Evolutionary conservation across 345 rosid species (phyloP), one percentile per base, ranked within the genome.

Genomic region (Eucalyptus curtisii): DNA sequence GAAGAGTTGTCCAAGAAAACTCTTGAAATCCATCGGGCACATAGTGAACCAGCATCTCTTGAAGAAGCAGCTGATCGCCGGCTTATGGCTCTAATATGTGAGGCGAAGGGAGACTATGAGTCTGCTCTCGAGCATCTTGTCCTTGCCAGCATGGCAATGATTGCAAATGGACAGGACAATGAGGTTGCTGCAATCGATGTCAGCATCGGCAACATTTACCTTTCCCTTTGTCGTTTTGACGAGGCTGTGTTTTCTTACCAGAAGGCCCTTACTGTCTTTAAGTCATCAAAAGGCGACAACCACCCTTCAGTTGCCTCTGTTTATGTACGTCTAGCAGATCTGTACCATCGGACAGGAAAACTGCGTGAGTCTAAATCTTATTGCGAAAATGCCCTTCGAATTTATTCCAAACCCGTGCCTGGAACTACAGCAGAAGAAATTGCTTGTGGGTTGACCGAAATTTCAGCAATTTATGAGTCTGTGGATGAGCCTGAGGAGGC

Each of bases 71-170:
- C 98, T 91, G 99, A 98, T 92, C 94, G 99, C 25, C 91, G 99
- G 88, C 88, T 98, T 88, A 98, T 96, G 98, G 99, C 99, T 85
- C 97, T 98, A 16, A 86, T 98, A 66, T 96, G 93, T 3, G 99
- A 98, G 95, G 99, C 99, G 25, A 96, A 96, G 91, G 99, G 99
- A 90, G 99, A 98, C 88, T 97, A 94, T 48, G 99, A 97, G 89
- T 90, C 94, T 16, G 98, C 99, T 33, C 98, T 98, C 3, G 99
- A 98, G 93, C 98, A 97, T 71, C 99, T 98, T 89, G 99, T 98
- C 71, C 97, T 98, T 57, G 98, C 99, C 47, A 98, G 99, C 92
- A 98, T 97, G 99, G 99, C 99, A 20, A 98, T 97, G 99, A 96
- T 96, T 87, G 98, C 99, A 2, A 95, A 93, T 61, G 99, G 96